A percentile compares a stretch with the other conserved stretches of the same genome.
These are phyloP conservation scores for Emmonsiellopsis sp. DNA, from an alignment of 2,329 filamentous ascomycete species.

Conservation along the genomic window DNA sequence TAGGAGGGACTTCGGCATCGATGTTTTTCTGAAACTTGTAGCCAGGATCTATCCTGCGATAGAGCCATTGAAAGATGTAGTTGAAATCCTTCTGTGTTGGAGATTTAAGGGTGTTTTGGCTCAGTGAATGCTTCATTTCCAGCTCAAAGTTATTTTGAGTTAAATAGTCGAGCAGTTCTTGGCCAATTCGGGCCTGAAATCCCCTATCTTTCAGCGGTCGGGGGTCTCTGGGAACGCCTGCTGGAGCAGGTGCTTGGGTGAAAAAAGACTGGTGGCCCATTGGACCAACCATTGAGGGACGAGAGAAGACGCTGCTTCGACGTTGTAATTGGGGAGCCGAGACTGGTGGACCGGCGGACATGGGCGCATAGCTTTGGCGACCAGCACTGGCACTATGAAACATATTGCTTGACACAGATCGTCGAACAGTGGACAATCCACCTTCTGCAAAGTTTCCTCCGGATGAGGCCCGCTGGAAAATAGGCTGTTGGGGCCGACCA, in stretches of 20 bases:
- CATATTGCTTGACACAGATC: slow-evolving; percentile 65
- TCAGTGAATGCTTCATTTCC: slow-evolving; percentile 92
- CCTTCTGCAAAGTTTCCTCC: slow-evolving; percentile 68
- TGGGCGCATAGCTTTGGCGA: slow-evolving; percentile 65
- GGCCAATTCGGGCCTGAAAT: slow-evolving; percentile 73
- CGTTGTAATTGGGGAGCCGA: slow-evolving; percentile 43
- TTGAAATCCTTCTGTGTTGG: slow-evolving; percentile 98
- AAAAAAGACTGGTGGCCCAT: slow-evolving; percentile 77
- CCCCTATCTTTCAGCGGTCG: slow-evolving; percentile 72
- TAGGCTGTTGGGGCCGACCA: slow-evolving; percentile 72
- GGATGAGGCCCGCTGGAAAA: slow-evolving; percentile 70
- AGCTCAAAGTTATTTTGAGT: slow-evolving; percentile 92
- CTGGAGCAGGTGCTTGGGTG: slow-evolving; percentile 70
- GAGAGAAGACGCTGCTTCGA: slow-evolving; percentile 74
- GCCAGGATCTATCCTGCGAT: slow-evolving; percentile 87
- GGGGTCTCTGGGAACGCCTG: slow-evolving; percentile 77
- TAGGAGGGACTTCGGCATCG: slow-evolving; percentile 85
- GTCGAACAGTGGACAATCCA: slow-evolving; percentile 73
- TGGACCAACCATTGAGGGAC: slow-evolving; percentile 60
- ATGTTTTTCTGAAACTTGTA: slow-evolving; percentile 92
- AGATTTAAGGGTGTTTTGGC: slow-evolving; percentile 81
- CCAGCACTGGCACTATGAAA: slow-evolving; percentile 49
- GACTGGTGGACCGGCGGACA: slow-evolving; percentile 39
- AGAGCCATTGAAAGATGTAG: slow-evolving; percentile 95
- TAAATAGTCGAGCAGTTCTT: slow-evolving; percentile 86